phyloP scores from a whole-genome alignment of 2,329 filamentous ascomycete species.

The Aspergillus oerlinghausenensis region DNA sequence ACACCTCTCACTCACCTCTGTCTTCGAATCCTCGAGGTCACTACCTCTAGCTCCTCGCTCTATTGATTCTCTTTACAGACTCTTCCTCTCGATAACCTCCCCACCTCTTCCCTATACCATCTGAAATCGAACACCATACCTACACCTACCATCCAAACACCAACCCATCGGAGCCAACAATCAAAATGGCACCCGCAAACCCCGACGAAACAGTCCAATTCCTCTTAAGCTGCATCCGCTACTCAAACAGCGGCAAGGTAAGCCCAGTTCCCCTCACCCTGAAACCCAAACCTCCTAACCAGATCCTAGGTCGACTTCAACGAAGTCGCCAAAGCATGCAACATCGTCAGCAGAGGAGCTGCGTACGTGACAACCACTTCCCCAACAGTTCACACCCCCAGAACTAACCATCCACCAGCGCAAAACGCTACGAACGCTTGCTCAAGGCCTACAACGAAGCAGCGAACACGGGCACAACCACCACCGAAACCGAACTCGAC shows the following conservation, averaged over 20 bases:
- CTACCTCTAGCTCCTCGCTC: background rate
- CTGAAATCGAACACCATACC: background rate
- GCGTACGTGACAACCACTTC: slow-evolving; percentile 52
- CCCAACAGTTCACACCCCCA: background rate
- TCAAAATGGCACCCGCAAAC: slow-evolving; percentile 46
- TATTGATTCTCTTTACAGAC: background rate
- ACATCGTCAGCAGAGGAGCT: slow-evolving; percentile 61
- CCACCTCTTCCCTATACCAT: background rate
- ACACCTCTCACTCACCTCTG: background rate
- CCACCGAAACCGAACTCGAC: slow-evolving; percentile 15
- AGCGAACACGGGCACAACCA: slow-evolving; percentile 7
- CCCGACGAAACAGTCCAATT: slow-evolving; percentile 61
- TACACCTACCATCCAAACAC: background rate
- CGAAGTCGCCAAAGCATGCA: slow-evolving; percentile 60
- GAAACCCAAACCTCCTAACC: background rate
- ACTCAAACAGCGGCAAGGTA: slow-evolving; percentile 59
- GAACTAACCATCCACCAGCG: slow-evolving; percentile 38
- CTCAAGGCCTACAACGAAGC: slow-evolving; percentile 50
- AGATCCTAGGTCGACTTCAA: slow-evolving; percentile 57
- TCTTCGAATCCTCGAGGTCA: background rate
- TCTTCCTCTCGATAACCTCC: background rate
- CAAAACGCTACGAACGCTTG: slow-evolving; percentile 65
- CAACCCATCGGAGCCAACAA: background rate
- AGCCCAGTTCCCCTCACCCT: slow-evolving; percentile 10
- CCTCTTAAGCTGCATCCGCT: slow-evolving; percentile 61